phyloP scores from a whole-genome alignment of 2,329 filamentous ascomycete species.

The Orbilia oligospora region DNA sequence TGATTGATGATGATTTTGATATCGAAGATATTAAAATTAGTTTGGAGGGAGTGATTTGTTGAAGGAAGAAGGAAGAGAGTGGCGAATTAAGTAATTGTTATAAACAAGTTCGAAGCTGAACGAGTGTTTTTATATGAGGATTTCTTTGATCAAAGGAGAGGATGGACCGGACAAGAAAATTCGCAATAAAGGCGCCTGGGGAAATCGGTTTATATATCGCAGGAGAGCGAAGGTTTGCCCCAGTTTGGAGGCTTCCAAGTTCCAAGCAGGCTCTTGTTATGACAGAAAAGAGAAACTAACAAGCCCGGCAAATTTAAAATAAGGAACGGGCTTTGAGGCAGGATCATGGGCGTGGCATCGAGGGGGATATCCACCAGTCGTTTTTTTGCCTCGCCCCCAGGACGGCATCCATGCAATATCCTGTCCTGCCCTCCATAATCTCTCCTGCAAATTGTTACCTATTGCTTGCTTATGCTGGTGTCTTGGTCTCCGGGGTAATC shows the following conservation, averaged over 20 bases:
- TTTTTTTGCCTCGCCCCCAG: conserved; percentile 27
- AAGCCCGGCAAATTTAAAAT: conserved; percentile 57
- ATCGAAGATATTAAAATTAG: conserved; percentile 46
- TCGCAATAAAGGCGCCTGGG: conserved; percentile 7
- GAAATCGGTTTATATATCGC: conserved; percentile 54
- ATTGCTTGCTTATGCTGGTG: background rate
- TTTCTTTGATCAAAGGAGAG: conserved; percentile 41
- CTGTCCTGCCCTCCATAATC: background rate
- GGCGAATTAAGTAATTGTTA: conserved; percentile 5
- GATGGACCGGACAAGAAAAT: conserved; percentile 37
- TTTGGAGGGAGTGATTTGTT: conserved; percentile 53
- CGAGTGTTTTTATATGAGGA: conserved; percentile 38
- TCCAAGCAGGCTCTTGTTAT: background rate
- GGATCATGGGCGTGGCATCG: conserved; percentile 9
- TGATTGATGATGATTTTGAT: conserved; percentile 11
- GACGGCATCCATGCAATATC: background rate
- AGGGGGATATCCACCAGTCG: conserved; percentile 17
- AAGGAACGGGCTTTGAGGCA: conserved; percentile 38
- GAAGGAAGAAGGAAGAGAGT: conserved; percentile 5
- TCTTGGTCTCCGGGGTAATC: conserved; percentile 45
- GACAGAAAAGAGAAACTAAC: conserved; percentile 5
- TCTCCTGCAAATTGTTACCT: background rate
- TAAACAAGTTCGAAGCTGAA: conserved; percentile 44
- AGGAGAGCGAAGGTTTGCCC: conserved; percentile 32
- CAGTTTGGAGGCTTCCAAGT: conserved; percentile 9